Evolutionary conservation across 805 yeast genomes (phyloP).

Genomic region (Lipomyces spencermartinsiae): DNA sequence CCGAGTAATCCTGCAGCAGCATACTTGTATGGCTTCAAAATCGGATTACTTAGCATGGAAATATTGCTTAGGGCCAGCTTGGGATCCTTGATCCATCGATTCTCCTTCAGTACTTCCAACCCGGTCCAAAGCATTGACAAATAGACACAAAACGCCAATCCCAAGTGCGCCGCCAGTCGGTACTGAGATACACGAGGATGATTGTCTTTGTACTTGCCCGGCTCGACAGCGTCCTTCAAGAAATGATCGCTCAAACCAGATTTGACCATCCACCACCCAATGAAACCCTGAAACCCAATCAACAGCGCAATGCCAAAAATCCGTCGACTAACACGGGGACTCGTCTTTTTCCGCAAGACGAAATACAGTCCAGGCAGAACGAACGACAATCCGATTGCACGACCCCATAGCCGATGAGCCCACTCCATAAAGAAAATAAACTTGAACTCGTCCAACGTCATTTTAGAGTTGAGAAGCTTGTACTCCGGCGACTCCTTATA

Average conservation of each 20-base stretch:
- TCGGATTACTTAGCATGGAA: constrained; percentile 62
- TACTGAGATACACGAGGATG: constrained; percentile 99
- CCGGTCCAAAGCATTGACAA: constrained; percentile 92
- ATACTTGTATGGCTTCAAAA: constrained; percentile 62
- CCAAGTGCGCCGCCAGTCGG: constrained; percentile 89
- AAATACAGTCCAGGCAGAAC: constrained; percentile 86
- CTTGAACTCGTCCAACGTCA: constrained; percentile 89
- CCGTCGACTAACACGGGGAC: constrained; percentile 68
- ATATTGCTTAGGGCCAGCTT: constrained; percentile 59
- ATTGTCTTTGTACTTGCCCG: constrained; percentile 33
- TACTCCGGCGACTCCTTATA: constrained; percentile 91
- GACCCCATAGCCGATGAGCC: constrained; percentile 92
- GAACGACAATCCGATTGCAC: constrained; percentile 84
- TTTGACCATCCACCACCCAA: constrained; percentile 99
- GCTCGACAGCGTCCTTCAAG: constrained; percentile 73
- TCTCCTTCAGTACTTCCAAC: constrained; percentile 77
- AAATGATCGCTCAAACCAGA: constrained; percentile 88
- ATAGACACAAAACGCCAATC: constrained; percentile 88
- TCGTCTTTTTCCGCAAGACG: constrained; percentile 67
- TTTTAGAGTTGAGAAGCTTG: constrained; percentile 84
- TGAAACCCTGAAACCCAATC: constrained; percentile 90
- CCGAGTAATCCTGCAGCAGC: constrained; percentile 63
- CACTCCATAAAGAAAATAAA: constrained; percentile 97
- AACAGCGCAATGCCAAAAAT: constrained; percentile 75
- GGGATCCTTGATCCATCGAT: constrained; percentile 71